Base-by-base conservation (phyloP, 2,329 filamentous ascomycete genomes). In the Pyrenophora tritici-repentis region DNA sequence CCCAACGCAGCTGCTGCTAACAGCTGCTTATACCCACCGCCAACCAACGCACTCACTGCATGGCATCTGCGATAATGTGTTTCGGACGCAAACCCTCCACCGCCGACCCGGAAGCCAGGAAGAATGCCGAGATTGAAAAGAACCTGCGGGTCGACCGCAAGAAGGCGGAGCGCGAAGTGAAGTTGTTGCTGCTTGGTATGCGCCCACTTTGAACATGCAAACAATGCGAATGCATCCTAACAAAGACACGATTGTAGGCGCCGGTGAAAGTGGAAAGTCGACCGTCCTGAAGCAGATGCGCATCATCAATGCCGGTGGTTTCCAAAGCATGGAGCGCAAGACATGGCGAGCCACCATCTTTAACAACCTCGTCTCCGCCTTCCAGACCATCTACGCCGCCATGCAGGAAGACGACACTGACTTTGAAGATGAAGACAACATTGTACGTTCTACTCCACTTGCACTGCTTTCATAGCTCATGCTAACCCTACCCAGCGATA, bases 201-300 rank as follows among this genome's bases (percentile, higher is more conserved):
- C 75, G 35, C 43, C 41, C n/a, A 33, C 38, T 13, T n/a, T 13
- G 14, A 35, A n/a, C 16, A 18, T 24, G 22, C 22, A 24, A 24
- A 9, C 6, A 24, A 24, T 24, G 2, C 35, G 12, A 26, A 18
- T 22, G 18, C 39, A 49, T 26, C 31, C n/a, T 49, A 69, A 76
- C 69, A 58, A 46, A 56, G 32, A 42, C 47, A 47, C 32, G n/a
- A 33, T 33, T 58, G 58, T 63, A 97, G 92, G 93, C 74, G 93
- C 93, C 66, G 93, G 93, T 71, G 93, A 97, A 77, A 94, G 89
- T 52, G 90, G 93, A 61, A 97, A 97, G 77, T 97, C 93, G 7
- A 97, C 93, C 1, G 92, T 97, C 53, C 84, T 97, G 61, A 97
- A 97, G 79, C 93, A 97, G 81, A 97, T 99, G 94, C 93, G 93